phyloP scores from a whole-genome alignment of 305 asterid species.

The Petunia hybrid region DNA sequence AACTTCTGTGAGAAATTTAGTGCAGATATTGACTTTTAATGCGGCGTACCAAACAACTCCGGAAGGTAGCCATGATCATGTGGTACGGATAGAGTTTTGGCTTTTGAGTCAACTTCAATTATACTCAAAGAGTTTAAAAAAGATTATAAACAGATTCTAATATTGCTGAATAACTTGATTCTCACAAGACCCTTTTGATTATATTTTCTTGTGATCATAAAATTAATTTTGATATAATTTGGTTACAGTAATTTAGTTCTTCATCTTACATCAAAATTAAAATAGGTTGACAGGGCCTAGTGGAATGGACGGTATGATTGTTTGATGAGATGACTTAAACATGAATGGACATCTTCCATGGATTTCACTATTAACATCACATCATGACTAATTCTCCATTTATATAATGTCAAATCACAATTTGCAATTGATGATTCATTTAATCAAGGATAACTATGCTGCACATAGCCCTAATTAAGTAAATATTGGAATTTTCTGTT shows the following conservation, averaged over 20 bases:
- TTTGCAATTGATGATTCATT: not conserved
- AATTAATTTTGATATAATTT: not conserved
- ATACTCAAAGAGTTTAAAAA: not conserved
- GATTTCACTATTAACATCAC: constrained; percentile 6
- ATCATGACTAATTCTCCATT: not conserved
- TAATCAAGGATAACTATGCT: not conserved
- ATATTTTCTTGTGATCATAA: not conserved
- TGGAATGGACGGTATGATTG: not conserved
- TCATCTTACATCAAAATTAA: not conserved
- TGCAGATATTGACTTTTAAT: too few relatives aligned
- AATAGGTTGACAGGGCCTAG: not conserved
- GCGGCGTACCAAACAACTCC: too few relatives aligned
- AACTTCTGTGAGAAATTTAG: too few relatives aligned
- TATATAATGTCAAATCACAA: constrained; percentile 3
- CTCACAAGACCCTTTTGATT: not conserved
- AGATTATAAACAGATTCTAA: not conserved
- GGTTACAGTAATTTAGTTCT: not conserved
- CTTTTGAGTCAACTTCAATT: not conserved
- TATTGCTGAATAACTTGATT: constrained; percentile 4
- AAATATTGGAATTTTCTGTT: not conserved
- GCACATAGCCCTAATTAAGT: not conserved
- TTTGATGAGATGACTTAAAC: not conserved
- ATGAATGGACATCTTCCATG: not conserved
- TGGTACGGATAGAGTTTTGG: not conserved
- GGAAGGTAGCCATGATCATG: not conserved